A percentile compares a stretch with the other conserved stretches of the same genome.
These are phyloP conservation scores for Crithidia acanthocephali DNA, from an alignment of 208 protist species.

Conservation along the genomic window DNA sequence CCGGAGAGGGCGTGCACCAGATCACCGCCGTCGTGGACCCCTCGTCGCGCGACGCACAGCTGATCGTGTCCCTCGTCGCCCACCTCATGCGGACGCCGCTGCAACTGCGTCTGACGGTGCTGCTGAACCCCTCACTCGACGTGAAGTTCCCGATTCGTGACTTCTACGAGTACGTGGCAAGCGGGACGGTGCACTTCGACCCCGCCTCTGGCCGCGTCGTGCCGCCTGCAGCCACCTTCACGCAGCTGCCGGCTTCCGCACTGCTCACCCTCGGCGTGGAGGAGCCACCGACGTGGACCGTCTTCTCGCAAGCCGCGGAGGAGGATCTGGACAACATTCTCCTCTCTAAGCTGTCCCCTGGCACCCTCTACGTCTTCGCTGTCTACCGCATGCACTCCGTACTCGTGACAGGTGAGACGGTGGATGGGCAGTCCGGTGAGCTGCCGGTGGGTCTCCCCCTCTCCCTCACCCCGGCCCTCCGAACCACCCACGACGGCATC, in stretches of 20 bases:
- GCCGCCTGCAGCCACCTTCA: slow-evolving; percentile 58
- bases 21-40: slow-evolving; percentile 92
- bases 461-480: slow-evolving; percentile 43
- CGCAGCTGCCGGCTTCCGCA: slow-evolving; percentile 49
- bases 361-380: slow-evolving; percentile 53
- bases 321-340: slow-evolving; percentile 97
- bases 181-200: slow-evolving; percentile 75
- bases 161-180: slow-evolving; percentile 92
- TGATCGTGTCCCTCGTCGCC: slow-evolving; percentile 81
- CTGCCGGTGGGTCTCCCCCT: slow-evolving; percentile 84
- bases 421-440: slow-evolving; percentile 27
- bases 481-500: background rate
- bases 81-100: slow-evolving; percentile 53
- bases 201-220: slow-evolving; percentile 47
- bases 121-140: slow-evolving; percentile 69
- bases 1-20: slow-evolving; percentile 26
- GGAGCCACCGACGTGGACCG: slow-evolving; percentile 89
- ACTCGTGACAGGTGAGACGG: slow-evolving; percentile 78
- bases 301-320: slow-evolving; percentile 73
- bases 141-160: slow-evolving; percentile 86
- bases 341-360: slow-evolving; percentile 66
- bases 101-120: slow-evolving; percentile 57
- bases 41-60: slow-evolving; percentile 80
- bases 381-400: slow-evolving; percentile 92
- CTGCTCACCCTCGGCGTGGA: slow-evolving; percentile 89